Conservation (phyloP, 805 yeast species). For the Candida arabinofermentans region DNA sequence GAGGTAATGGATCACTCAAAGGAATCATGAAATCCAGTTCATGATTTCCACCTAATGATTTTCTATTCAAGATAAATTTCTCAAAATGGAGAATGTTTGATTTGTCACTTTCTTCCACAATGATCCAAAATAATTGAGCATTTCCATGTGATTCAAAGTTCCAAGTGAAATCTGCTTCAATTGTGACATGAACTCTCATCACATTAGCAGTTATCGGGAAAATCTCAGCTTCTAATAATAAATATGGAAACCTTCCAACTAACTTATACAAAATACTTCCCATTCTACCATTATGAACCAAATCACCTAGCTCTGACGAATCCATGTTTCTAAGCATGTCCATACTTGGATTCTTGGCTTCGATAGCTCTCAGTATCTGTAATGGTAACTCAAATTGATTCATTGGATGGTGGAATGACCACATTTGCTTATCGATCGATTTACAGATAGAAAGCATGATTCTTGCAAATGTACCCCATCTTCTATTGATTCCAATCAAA, state of each 20-base stretch:
- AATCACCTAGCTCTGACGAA: conserved; percentile 76
- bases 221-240: conserved; percentile 73
- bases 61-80: conserved; percentile 63
- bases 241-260: conserved; percentile 68
- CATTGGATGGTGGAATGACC: conserved; percentile 91
- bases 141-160: conserved; percentile 76
- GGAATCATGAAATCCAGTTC: conserved; percentile 93
- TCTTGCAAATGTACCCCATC: conserved; percentile 84
- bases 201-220: conserved; percentile 88
- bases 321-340: conserved; percentile 71
- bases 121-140: conserved; percentile 86
- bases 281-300: conserved; percentile 77
- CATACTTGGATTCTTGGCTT: conserved; percentile 62
- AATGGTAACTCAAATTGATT: conserved; percentile 80
- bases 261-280: conserved; percentile 60
- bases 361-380: conserved; percentile 57
- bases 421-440: conserved; percentile 74
- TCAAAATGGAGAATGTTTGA: conserved; percentile 77
- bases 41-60: conserved; percentile 51
- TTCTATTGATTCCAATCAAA: conserved; percentile 76
- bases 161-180: conserved; percentile 84
- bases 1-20: conserved; percentile 80
- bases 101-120: conserved; percentile 82
- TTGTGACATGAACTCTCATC: conserved; percentile 67
- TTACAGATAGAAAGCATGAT: conserved; percentile 79